Evolutionary conservation across 345 rosid species (phyloP), one percentile per base, ranked within the genome.

Genomic region (Eucalyptus grandis): DNA sequence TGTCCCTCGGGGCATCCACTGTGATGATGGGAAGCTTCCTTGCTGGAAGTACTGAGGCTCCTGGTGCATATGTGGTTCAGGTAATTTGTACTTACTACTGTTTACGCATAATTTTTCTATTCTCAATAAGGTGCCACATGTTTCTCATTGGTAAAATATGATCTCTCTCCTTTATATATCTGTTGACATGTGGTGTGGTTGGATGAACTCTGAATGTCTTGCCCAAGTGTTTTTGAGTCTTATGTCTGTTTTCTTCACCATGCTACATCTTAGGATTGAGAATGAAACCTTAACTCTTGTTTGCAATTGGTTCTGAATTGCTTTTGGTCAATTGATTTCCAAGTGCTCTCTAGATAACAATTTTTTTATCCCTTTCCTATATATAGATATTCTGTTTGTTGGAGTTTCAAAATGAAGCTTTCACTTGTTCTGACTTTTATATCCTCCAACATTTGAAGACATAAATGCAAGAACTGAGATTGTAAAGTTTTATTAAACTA

Each of bases 11-110:
- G 60, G 99, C 99, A 90, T 98, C 99, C 87, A 96, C 98, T 56
- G 98, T 96, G 40, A 98, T 98, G 99, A 98, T 97, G 99, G 99
- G 99, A 58, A 92, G 97, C 91, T 97, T 97, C 93, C 93, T 98
- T 91, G 99, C 99, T 1, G 99, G 99, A 93, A 98, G 99, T 83
- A 93, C 91, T 15, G 99, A 98, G 92, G 95, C 99, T 88, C 98
- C 99, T 9, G 99, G 99, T 54, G 86, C 91, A 14, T 98, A 96
- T 24, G 94, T 90, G 91, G 88, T 90, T 90, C 92, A 92, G 98
- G 99, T 98, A 77, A 77, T 77, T 40, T 77, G 83, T 12, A 21
- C 27, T 77, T 37, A 40, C 47, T 37, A 37, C 24, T 21, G 83
- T 43, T n/a, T 77, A 77, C 37, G 16, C 27, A 7, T 77, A 37